Conservation (phyloP, 1,284 basidiomycete genomes). For the Ceratobasidium sp. region DNA sequence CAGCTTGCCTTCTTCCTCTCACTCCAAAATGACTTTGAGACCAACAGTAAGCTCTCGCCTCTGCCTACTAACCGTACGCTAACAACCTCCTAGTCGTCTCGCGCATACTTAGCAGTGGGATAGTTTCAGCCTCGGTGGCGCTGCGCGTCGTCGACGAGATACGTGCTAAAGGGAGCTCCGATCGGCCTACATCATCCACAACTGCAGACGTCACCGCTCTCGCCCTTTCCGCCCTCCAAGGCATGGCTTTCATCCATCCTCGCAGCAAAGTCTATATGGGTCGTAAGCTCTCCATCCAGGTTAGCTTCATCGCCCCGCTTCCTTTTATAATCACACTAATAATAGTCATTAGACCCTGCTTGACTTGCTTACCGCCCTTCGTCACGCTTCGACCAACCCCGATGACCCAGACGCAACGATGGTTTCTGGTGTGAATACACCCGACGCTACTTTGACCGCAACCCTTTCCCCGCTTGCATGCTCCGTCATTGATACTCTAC, state of each 20-base stretch:
- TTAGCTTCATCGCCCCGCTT: conserved; percentile 52
- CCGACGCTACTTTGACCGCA: conserved; percentile 46
- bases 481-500: conserved; percentile 80
- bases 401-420: conserved; percentile 53
- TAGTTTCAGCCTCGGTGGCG: conserved; percentile 37
- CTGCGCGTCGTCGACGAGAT: conserved; percentile 41
- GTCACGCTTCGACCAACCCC: conserved; percentile 24
- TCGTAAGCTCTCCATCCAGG: conserved; percentile 78
- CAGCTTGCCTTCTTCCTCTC: conserved; percentile 69
- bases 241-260: conserved; percentile 78
- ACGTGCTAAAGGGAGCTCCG: conserved; percentile 65
- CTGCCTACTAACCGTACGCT: background rate
- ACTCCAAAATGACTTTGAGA: conserved; percentile 80
- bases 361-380: conserved; percentile 42
- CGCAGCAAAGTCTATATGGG: conserved; percentile 78
- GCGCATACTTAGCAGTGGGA: conserved; percentile 57
- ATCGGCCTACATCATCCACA: conserved; percentile 53
- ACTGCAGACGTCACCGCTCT: conserved; percentile 62
- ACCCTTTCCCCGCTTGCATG: conserved; percentile 62
- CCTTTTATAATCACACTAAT: background rate
- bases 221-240: conserved; percentile 79
- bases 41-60: conserved; percentile 70
- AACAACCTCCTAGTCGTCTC: conserved; percentile 67
- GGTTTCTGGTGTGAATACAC: conserved; percentile 55
- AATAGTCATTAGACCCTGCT: conserved; percentile 8